These are phyloP conservation scores for Saturnispora silvae DNA, from an alignment of 805 yeast genomes.

Conservation along the genomic window DNA sequence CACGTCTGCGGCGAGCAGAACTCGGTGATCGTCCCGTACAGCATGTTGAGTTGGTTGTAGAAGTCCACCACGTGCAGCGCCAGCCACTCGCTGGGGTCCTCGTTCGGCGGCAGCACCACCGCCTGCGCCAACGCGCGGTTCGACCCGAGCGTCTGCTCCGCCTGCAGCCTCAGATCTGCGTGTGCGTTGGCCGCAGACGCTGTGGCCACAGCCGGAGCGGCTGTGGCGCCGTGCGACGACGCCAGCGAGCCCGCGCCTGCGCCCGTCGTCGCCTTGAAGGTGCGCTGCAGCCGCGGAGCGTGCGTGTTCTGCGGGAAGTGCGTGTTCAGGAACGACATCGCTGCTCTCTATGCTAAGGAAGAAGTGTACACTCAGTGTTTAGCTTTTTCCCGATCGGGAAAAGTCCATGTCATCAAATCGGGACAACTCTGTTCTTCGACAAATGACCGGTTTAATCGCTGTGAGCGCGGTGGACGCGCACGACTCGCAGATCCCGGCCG, in stretches of 20 bases:
- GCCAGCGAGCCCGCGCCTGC: no score
- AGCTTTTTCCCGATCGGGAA: no score
- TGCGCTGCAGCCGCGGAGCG: neutral
- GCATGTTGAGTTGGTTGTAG: constrained; percentile 74
- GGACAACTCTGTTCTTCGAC: no score
- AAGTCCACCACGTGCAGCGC: constrained; percentile 88
- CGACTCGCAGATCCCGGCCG: constrained; percentile 10
- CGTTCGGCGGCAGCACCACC: constrained; percentile 88
- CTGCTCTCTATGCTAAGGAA: neutral
- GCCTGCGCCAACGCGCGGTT: constrained; percentile 88
- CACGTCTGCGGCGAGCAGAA: constrained; percentile 93
- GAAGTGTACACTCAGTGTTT: neutral
- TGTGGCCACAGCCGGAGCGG: neutral
- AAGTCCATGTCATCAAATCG: no score
- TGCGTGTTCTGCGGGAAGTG: neutral
- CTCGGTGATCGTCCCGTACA: constrained; percentile 87
- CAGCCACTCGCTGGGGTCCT: constrained; percentile 91
- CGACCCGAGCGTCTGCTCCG: constrained; percentile 91
- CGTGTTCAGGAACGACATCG: constrained; percentile 2
- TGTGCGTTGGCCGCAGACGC: constrained; percentile 44
- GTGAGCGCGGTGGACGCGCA: constrained; percentile 1
- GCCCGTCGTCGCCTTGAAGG: neutral
- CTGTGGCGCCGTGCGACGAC: no score
- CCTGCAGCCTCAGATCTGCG: constrained; percentile 73
- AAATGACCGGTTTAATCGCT: neutral